Evolutionary conservation across 1,284 basidiomycete species (phyloP).

Genomic region (Entoloma clypeatum): DNA sequence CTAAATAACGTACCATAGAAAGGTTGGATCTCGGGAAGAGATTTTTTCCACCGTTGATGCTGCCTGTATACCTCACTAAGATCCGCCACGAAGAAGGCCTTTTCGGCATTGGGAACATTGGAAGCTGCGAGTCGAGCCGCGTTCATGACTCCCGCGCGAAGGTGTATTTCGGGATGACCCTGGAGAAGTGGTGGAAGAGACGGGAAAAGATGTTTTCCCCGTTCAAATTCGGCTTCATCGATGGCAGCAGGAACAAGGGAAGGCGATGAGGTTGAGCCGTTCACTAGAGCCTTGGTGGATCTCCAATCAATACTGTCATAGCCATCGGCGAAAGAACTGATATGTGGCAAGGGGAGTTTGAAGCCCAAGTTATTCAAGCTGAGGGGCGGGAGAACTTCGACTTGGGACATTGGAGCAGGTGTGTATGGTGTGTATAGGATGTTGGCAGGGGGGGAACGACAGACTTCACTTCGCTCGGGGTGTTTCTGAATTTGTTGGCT

Average conservation of each 20-base stretch:
- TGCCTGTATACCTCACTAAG: constrained; percentile 86
- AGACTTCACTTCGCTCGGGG: too few species aligned
- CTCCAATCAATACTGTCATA: constrained; percentile 34
- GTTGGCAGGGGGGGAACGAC: constrained; percentile 25
- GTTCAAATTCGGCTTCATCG: constrained; percentile 21
- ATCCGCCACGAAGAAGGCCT: constrained; percentile 96
- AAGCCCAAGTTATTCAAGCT: constrained; percentile 45
- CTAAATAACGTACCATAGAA: constrained; percentile 71
- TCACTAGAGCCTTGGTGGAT: constrained; percentile 29
- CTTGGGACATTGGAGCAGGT: constrained; percentile 51
- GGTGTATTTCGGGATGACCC: constrained; percentile 68
- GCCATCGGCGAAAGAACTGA: constrained; percentile 31
- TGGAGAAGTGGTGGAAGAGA: constrained; percentile 60
- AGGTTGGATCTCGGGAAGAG: constrained; percentile 84
- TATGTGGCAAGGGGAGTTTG: constrained; percentile 16
- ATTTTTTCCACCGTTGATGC: constrained; percentile 79
- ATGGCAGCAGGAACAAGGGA: constrained; percentile 25
- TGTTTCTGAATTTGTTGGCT: constrained; percentile 3
- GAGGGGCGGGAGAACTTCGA: constrained; percentile 51
- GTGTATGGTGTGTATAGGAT: constrained; percentile 29
- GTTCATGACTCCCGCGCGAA: constrained; percentile 68
- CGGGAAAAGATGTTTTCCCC: constrained; percentile 49
- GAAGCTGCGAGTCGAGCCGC: constrained; percentile 49
- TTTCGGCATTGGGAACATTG: constrained; percentile 74
- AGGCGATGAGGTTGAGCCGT: constrained; percentile 29